Base-by-base conservation (phyloP, 768 basidiomycete species). In the Clavaria fumosa region DNA sequence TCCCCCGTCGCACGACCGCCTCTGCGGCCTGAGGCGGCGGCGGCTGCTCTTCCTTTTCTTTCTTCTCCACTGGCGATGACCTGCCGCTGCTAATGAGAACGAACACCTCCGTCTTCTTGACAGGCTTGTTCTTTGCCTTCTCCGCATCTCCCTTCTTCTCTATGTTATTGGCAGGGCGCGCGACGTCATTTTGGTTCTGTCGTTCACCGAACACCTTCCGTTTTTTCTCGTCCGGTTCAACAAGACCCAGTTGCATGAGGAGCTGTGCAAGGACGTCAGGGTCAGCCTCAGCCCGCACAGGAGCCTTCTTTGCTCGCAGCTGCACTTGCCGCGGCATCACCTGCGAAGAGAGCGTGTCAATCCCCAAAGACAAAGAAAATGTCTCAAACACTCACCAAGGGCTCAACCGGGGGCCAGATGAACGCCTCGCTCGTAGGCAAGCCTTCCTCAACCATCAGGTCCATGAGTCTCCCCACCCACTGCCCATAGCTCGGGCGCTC, bases 331-430 rank as follows among this genome's bases (percentile, higher is more conserved):
- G n/a, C n/a, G n/a, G n/a, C n/a, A n/a, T n/a, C n/a, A n/a, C n/a
- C n/a, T n/a, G n/a, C n/a, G n/a, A n/a, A n/a, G n/a, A n/a, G n/a
- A n/a, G n/a, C n/a, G n/a, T n/a, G n/a, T n/a, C n/a, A n/a, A n/a
- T n/a, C n/a, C n/a, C n/a, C n/a, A n/a, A n/a, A n/a, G n/a, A n/a
- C n/a, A n/a, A n/a, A n/a, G n/a, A n/a, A n/a, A n/a, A n/a, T n/a
- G n/a, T n/a, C n/a, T n/a, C n/a, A n/a, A n/a, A n/a, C n/a, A n/a
- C n/a, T n/a, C n/a, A n/a, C n/a, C n/a, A n/a, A n/a, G n/a, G n/a
- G n/a, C n/a, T n/a, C n/a, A n/a, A n/a, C 68, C 7, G 78, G 74
- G 3, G 80, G 80, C 81, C 81, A 85, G 27, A 81, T 59, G 46
- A 85, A 79, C 19, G 62, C 67, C 19, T 78, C 70, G 37, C 62